Base-by-base conservation (phyloP, 768 basidiomycete genomes). In the Amanita phalloides region DNA sequence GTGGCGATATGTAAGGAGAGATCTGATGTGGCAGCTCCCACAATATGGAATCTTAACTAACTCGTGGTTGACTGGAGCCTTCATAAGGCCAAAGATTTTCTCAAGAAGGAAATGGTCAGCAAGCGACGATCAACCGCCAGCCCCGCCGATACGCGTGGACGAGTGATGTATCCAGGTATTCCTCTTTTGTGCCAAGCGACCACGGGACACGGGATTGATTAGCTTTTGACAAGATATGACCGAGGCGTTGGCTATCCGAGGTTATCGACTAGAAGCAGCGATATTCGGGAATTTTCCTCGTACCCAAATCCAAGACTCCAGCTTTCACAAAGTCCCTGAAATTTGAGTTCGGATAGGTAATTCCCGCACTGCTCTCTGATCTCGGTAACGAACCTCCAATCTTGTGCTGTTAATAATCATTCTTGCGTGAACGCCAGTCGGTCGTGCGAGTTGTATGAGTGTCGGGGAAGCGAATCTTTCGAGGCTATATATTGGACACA, bases 301-400 rank as follows among this genome's bases (percentile, higher is more conserved):
- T 17, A 39, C 21, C 7, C 23, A 14, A 13, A 37, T 9, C 23
- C 32, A 13, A 35, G n/a, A 13, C 48, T 39, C 35, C 14, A 39
- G 37, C 48, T 14, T 23, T 42, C 41, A 42, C 25, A 17, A 30
- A 37, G 35, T 42, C 51, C 51, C 51, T 52, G 51, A 52, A 35
- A 51, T 45, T 45, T 37, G 38, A 52, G 51, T 45, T 45, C 35
- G 51, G 51, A 20, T 33, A 52, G 51, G 43, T 52, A 45, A 52
- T 38, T 23, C 21, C 35, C 33, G 36, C 42, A 45, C 30, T 45
- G 26, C 48, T 49, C 48, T 49, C 43, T 23, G 41, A 52, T 45
- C 51, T 52, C 51, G 51, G 43, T 35, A 52, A 51, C 21, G 39
- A n/a, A 44, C 32, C 35, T 50, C 49, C 23, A 39, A 42, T 42